phyloP scores from a whole-genome alignment of 169 alveolate species.

The Eimeria necatrix region DNA sequence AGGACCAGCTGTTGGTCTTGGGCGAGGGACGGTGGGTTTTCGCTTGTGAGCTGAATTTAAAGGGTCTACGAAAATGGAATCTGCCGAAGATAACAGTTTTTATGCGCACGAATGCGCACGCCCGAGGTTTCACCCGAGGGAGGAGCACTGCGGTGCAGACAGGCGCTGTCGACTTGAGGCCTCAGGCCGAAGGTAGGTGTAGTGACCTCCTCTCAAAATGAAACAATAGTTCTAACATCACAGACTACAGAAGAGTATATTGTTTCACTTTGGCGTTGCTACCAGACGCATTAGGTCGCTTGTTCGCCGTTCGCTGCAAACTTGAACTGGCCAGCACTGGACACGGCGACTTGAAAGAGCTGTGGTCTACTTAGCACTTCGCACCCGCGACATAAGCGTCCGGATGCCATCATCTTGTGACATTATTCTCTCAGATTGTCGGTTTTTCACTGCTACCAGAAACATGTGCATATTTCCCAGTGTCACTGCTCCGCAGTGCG shows the following conservation, averaged over 20 bases:
- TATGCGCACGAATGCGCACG: background rate
- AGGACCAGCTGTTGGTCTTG: background rate
- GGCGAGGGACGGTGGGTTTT: background rate
- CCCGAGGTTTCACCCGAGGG: background rate
- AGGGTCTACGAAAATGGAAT: background rate
- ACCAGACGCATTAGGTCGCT: background rate
- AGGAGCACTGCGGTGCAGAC: conserved; percentile 33
- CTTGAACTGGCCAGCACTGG: conserved; percentile 29
- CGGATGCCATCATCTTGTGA: too few species aligned
- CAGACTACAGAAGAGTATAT: background rate
- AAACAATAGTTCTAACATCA: background rate
- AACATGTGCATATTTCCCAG: too few species aligned
- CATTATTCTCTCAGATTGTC: too few species aligned
- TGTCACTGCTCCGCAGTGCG: too few species aligned
- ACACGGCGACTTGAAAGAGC: too few species aligned
- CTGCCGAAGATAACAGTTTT: background rate
- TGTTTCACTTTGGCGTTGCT: background rate
- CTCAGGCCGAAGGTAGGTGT: conserved; percentile 41
- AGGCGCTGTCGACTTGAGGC: conserved; percentile 67
- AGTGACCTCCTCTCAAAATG: background rate
- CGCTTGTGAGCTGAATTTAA: background rate
- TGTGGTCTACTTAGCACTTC: too few species aligned
- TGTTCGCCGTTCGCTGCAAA: background rate
- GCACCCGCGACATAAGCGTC: too few species aligned
- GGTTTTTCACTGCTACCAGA: too few species aligned